Evolutionary conservation across 495 filamentous ascomycete genomes (phyloP), one percentile per base, ranked within the genome.

Genomic region (Penicillium nucicola): DNA sequence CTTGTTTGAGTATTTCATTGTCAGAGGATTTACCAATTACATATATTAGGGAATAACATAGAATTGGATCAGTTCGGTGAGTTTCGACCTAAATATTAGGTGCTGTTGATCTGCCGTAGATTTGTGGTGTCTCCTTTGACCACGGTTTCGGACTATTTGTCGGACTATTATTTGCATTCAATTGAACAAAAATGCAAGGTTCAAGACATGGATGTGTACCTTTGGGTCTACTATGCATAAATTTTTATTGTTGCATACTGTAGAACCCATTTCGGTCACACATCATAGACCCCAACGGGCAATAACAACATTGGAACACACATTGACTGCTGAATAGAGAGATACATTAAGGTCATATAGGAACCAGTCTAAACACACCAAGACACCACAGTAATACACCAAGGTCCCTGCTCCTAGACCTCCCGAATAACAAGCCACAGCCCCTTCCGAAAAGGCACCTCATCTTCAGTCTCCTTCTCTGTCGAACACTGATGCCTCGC

Each of bases 391-490:
- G 7, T n/a, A 28, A 15, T 2, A 3, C 0, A 33, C 23, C 10
- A 48, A 14, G 25, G 6, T 0, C 23, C 33, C 32, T 18, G n/a
- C 10, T 41, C 33, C 18, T 45, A 34, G 23, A 40, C 25, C n/a
- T 46, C 42, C 13, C 35, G 41, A 45, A 52, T 40, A 15, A 52
- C 18, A 38, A 52, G 49, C 49, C 49, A 52, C 18, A 52, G 30
- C 17, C 40, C 42, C 34, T 52, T 52, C 11, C 42, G 42, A 22
- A 52, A 46, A 15, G 13, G 11, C 20, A 3, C 15, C 5, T 48
- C 46, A 9, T 28, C 9, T 39, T 14, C 33, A 7, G 33, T 11
- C 12, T 33, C 8, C n/a, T 40, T 42, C 2, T 45, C 25, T 11
- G 8, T 14, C 13, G 20, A 10, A 30, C 15, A 5, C 10, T 4